Conservation (phyloP, 441 rosid species). For the Pelargonium myrrhifolium region DNA sequence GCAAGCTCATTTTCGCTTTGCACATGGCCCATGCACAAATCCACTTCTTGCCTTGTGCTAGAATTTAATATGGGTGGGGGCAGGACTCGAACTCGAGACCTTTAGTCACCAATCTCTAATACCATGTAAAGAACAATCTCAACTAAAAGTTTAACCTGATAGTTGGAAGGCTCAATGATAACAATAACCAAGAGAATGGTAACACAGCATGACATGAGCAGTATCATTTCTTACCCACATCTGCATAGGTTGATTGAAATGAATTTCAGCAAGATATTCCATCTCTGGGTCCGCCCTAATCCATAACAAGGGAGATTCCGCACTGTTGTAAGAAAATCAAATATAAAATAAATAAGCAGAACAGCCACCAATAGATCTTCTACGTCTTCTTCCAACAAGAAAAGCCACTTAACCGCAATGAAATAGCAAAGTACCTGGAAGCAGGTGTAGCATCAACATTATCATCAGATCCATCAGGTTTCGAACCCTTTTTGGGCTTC, state of each 20-base stretch:
- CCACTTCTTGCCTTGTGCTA: no score
- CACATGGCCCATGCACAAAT: no score
- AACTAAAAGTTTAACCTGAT: no score
- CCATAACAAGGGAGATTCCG: slow-evolving; percentile 93
- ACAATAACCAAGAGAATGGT: background rate
- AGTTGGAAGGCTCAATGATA: no score
- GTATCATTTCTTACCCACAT: slow-evolving; percentile 77
- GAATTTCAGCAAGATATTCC: slow-evolving; percentile 96
- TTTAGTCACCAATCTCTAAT: no score
- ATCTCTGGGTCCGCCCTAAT: slow-evolving; percentile 97
- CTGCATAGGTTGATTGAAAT: slow-evolving; percentile 95
- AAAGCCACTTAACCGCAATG: background rate
- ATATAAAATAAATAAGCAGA: background rate
- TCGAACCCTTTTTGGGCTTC: slow-evolving; percentile 87
- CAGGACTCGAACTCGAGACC: no score
- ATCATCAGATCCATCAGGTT: slow-evolving; percentile 92
- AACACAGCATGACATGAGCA: slow-evolving; percentile 8
- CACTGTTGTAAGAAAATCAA: slow-evolving; percentile 41
- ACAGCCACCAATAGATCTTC: slow-evolving; percentile 5
- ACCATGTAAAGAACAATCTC: no score
- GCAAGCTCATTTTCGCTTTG: no score
- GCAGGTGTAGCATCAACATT: slow-evolving; percentile 55
- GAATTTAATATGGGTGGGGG: no score
- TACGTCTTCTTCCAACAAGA: slow-evolving; percentile 18
- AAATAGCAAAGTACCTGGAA: slow-evolving; percentile 49